Conservation (phyloP, 1,284 basidiomycete genomes). For the Leccinum angustisporum region DNA sequence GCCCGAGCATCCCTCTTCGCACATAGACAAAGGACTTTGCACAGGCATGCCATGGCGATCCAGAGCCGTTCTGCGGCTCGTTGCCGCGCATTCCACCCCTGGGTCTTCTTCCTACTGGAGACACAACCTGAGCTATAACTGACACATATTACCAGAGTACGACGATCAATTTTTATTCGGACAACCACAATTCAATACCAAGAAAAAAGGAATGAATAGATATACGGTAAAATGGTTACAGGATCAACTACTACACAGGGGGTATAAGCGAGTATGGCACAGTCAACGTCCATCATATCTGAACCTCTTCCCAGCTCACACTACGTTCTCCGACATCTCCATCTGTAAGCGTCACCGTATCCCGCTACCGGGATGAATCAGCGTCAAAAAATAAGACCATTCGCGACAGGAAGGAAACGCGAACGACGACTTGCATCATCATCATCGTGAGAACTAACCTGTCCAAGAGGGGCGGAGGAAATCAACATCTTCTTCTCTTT, state of each 20-base stretch:
- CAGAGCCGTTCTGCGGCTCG: no score
- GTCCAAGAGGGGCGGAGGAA: not conserved
- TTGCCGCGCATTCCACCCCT: no score
- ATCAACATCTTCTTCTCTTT: not conserved
- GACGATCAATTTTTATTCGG: no score
- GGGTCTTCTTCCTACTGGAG: no score
- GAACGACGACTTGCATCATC: not conserved
- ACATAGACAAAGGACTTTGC: no score
- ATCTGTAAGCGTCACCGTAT: not conserved
- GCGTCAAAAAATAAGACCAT: not conserved
- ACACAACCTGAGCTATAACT: no score
- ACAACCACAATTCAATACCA: no score
- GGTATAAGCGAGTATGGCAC: not conserved
- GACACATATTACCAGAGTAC: no score
- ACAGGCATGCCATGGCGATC: no score
- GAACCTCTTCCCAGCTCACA: not conserved
- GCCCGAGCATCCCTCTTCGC: no score
- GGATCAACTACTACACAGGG: not conserved
- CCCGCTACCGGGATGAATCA: not conserved
- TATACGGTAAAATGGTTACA: no score
- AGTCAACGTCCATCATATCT: not conserved
- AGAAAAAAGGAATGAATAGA: no score
- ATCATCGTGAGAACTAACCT: not conserved
- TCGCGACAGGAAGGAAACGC: not conserved
- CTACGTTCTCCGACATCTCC: not conserved